Percentiles rank a stretch among this genome's conserved stretches.
These are phyloP conservation scores for Salix udensis DNA, from an alignment of 345 rosid species.

Conservation along the genomic window DNA sequence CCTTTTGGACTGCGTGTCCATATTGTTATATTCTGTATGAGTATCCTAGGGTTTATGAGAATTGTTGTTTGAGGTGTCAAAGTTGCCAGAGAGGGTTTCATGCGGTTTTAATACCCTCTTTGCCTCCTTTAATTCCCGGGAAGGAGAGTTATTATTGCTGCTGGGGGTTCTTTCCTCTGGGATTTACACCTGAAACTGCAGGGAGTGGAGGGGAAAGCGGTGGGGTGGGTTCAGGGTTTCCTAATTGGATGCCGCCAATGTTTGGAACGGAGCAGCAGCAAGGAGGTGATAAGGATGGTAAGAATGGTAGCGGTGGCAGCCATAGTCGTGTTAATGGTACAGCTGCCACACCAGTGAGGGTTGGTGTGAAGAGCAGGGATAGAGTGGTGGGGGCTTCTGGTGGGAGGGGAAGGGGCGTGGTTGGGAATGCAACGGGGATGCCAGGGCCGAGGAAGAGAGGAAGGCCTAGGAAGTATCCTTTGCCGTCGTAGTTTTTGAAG, in stretches of 20 bases:
- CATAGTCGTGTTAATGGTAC: not conserved
- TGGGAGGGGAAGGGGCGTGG: slow-evolving; percentile 12
- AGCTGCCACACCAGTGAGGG: not conserved
- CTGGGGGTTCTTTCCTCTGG: slow-evolving; percentile 85
- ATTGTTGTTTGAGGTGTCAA: slow-evolving; percentile 78
- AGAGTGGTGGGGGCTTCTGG: slow-evolving; percentile 19
- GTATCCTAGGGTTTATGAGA: slow-evolving; percentile 71
- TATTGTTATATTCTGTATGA: slow-evolving; percentile 75
- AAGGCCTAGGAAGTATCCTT: slow-evolving; percentile 62
- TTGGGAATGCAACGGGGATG: not conserved
- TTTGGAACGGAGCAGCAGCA: slow-evolving; percentile 10
- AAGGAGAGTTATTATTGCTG: slow-evolving; percentile 78
- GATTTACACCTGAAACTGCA: slow-evolving; percentile 35
- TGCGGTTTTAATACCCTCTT: slow-evolving; percentile 44
- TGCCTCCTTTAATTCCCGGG: slow-evolving; percentile 79
- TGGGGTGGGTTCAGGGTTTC: not conserved
- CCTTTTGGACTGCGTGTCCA: slow-evolving; percentile 94
- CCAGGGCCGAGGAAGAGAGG: slow-evolving; percentile 56
- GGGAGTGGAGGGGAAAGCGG: slow-evolving; percentile 27
- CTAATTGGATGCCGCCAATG: slow-evolving; percentile 23
- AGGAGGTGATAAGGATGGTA: not conserved
- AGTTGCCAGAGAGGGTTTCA: slow-evolving; percentile 72
- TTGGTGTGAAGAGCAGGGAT: slow-evolving; percentile 9
- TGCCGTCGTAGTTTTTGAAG: not conserved
- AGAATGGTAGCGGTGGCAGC: not conserved